Evolutionary conservation across 2,329 filamentous ascomycete genomes (phyloP), one percentile per base, ranked within the genome.

Genomic region (Colletotrichum liaoningense): DNA sequence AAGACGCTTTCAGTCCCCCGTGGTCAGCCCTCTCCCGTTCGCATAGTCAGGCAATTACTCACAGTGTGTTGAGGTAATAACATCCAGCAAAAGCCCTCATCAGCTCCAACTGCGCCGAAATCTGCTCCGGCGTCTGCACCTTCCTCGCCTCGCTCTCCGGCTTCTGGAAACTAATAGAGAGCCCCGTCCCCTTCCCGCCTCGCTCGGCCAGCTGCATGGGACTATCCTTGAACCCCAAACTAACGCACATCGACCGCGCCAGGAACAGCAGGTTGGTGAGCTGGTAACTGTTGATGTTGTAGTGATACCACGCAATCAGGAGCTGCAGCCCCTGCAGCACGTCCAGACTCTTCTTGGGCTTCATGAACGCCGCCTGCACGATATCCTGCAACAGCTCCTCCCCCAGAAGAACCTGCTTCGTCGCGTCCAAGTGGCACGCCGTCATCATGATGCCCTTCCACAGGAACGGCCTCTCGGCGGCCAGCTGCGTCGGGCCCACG

Each of bases 371-470:
- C 3, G 84, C 83, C 72, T 81, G 80, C 12, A 80, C 80, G 52
- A 89, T 80, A 24, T 87, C 85, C 8, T 78, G 79, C 64, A 89
- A 77, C 66, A 89, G 73, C 76, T 84, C 83, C 64, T 83, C 80
- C 1, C 86, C 87, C 64, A 88, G 77, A 58, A 77, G 79, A 14
- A 83, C 77, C 77, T 89, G 87, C 52, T 86, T 81, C 30, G 78
- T 68, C 0, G 86, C 86, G 58, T 89, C 84, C 1, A 83, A 80
- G 62, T 86, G 82, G 69, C 79, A 81, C 22, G 82, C 79, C 62
- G 81, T 81, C 78, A 88, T 83, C 84, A 89, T 87, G 73, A 86
- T 77, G 4, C 82, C 85, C 76, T 87, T 88, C 86, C 86, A 89
- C 54, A 88, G 74, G 54, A 86, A 85, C 26, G 87, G 86, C 6